Evolutionary conservation across 73 alveolate genomes (phyloP).

Genomic region (Strombidium stylifer): DNA sequence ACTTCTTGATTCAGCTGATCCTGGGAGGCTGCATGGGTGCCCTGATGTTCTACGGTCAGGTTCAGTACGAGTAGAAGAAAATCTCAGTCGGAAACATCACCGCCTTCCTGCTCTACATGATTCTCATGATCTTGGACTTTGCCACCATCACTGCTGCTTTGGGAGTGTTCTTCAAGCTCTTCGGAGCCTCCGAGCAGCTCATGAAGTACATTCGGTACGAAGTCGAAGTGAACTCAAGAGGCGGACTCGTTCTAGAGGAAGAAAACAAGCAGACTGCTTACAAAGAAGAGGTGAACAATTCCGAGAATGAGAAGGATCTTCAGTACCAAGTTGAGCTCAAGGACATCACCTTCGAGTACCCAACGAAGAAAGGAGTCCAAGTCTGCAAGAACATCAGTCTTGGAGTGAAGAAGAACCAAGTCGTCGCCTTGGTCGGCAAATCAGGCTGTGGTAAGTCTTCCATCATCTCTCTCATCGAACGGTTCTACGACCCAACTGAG

Average conservation of each 20-base stretch:
- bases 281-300: not conserved
- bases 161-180: constrained; percentile 33
- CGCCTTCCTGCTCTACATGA: constrained; percentile 45
- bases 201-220: too few species aligned
- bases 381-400: constrained; percentile 25
- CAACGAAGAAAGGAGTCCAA: constrained; percentile 32
- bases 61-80: constrained; percentile 8
- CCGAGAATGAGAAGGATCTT: constrained; percentile 5
- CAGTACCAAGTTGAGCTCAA: not conserved
- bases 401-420: constrained; percentile 14
- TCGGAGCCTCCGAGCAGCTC: too few species aligned
- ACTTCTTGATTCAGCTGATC: constrained; percentile 14
- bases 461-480: constrained; percentile 50
- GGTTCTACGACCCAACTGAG: constrained; percentile 67
- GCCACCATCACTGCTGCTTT: constrained; percentile 36
- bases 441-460: constrained; percentile 69
- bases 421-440: constrained; percentile 41
- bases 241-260: too few species aligned
- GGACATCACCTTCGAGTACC: constrained; percentile 34
- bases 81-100: constrained; percentile 45
- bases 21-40: constrained; percentile 21
- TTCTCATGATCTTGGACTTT: constrained; percentile 28
- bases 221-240: too few species aligned
- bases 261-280: too few species aligned
- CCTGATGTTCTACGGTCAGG: constrained; percentile 16